Evolutionary conservation across 2,329 filamentous ascomycete species (phyloP).

Genomic region (Stachybotrys elegans): DNA sequence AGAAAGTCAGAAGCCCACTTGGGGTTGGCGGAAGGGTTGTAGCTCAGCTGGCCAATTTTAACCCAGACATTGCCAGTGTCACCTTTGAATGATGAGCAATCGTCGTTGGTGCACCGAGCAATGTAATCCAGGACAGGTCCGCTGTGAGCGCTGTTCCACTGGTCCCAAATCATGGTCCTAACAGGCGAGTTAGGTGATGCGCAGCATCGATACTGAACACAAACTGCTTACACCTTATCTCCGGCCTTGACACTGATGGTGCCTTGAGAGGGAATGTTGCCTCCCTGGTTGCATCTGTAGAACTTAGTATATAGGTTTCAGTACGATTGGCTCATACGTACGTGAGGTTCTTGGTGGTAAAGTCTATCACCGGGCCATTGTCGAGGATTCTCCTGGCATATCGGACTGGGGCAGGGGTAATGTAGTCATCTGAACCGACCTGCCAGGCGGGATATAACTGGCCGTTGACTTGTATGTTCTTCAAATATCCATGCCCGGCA

Average conservation of each 20-base stretch:
- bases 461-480: neutral
- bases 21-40: slow-evolving; percentile 20
- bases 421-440: neutral
- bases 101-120: slow-evolving; percentile 24
- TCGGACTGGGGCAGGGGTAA: neutral
- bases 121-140: slow-evolving; percentile 25
- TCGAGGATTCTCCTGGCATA: slow-evolving; percentile 1
- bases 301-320: neutral
- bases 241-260: slow-evolving; percentile 1
- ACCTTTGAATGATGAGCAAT: slow-evolving; percentile 14
- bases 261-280: neutral
- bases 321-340: neutral
- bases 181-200: neutral
- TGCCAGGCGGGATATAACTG: slow-evolving; percentile 1
- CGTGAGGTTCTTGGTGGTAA: slow-evolving; percentile 1
- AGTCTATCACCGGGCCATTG: neutral
- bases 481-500: slow-evolving; percentile 1
- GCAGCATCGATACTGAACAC: neutral
- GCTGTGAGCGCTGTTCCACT: slow-evolving; percentile 25
- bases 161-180: slow-evolving; percentile 20
- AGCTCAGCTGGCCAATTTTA: slow-evolving; percentile 30
- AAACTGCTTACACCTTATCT: neutral
- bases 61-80: slow-evolving; percentile 23
- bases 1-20: slow-evolving; percentile 29
- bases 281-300: neutral